Conservation (phyloP, 163 green algal genomes). For the Scenedesmus sp. region DNA sequence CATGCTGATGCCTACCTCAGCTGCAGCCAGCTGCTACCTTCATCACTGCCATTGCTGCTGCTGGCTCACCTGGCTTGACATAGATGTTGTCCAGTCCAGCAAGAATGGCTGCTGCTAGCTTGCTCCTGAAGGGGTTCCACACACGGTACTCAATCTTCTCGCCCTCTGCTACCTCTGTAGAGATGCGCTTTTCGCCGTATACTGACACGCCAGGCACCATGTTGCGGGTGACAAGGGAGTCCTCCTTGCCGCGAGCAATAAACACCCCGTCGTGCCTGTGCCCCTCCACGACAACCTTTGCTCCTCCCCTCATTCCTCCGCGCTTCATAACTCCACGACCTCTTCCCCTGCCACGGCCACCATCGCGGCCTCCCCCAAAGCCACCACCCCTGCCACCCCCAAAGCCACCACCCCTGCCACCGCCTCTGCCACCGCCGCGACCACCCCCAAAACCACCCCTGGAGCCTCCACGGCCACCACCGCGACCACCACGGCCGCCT, state of each 20-base stretch:
- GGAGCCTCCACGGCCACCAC: slow-evolving; percentile 8
- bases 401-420: slow-evolving; percentile 28
- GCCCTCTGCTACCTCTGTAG: slow-evolving; percentile 85
- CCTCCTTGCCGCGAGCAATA: slow-evolving; percentile 99
- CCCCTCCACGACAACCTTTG: slow-evolving; percentile 90
- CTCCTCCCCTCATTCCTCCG: slow-evolving; percentile 76
- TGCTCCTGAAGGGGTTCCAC: slow-evolving; percentile 99
- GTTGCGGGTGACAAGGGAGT: slow-evolving; percentile 97
- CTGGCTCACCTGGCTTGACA: slow-evolving; percentile 85
- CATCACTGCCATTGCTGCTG: background rate
- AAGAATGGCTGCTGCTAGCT: slow-evolving; percentile 98
- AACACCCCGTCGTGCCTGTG: slow-evolving; percentile 98
- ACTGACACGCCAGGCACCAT: slow-evolving; percentile 97
- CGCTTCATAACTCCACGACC: slow-evolving; percentile 68
- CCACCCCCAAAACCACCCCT: slow-evolving; percentile 27
- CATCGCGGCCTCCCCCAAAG: slow-evolving; percentile 59
- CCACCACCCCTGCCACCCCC: slow-evolving; percentile 51
- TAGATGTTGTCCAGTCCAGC: slow-evolving; percentile 99
- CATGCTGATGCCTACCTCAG: background rate
- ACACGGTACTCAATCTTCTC: slow-evolving; percentile 99
- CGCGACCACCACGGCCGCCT: slow-evolving; percentile 16
- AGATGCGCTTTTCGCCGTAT: slow-evolving; percentile 99
- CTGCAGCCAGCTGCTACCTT: background rate
- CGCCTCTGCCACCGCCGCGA: slow-evolving; percentile 43
- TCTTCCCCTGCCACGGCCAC: slow-evolving; percentile 61